Percentiles rank a stretch among this genome's conserved stretches.
Conservation (phyloP, 2,329 filamentous ascomycete genomes). For the Botrytis paeoniae region DNA sequence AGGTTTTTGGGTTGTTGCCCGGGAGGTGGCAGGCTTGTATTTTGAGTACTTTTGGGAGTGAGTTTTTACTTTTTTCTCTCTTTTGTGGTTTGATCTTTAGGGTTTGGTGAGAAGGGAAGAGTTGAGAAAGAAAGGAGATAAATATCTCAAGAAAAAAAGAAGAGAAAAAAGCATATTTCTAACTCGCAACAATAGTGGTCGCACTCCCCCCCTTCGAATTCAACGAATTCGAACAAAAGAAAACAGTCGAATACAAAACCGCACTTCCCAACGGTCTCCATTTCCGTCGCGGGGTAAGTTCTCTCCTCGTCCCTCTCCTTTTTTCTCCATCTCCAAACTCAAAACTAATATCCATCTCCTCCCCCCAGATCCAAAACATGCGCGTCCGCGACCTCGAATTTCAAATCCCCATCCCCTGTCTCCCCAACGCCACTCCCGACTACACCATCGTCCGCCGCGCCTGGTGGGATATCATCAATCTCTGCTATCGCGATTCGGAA, state of each 20-base stretch:
- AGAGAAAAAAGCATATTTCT: background rate
- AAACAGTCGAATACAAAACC: constrained; percentile 40
- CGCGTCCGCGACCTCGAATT: constrained; percentile 46
- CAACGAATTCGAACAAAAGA: constrained; percentile 23
- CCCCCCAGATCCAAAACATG: constrained; percentile 43
- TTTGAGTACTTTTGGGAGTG: constrained; percentile 38
- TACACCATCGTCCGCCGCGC: constrained; percentile 44
- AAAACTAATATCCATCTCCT: background rate
- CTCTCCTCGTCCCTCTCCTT: background rate
- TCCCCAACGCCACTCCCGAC: constrained; percentile 38
- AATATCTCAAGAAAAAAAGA: background rate
- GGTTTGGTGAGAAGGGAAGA: background rate
- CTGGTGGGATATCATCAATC: constrained; percentile 50
- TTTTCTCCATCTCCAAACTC: background rate
- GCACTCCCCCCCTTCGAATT: constrained; percentile 24
- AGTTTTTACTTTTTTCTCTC: constrained; percentile 25
- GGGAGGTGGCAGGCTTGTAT: constrained; percentile 40
- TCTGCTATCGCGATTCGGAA: constrained; percentile 41
- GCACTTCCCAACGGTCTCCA: constrained; percentile 46
- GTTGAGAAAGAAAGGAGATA: background rate
- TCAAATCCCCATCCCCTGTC: constrained; percentile 44
- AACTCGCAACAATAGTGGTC: constrained; percentile 1
- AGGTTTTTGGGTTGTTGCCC: constrained; percentile 39
- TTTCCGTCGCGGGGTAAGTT: constrained; percentile 44
- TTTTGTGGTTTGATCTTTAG: no score